Evolutionary conservation across 495 filamentous ascomycete genomes (phyloP), one percentile per base, ranked within the genome.

Genomic region (Aspergillus cristatus): DNA sequence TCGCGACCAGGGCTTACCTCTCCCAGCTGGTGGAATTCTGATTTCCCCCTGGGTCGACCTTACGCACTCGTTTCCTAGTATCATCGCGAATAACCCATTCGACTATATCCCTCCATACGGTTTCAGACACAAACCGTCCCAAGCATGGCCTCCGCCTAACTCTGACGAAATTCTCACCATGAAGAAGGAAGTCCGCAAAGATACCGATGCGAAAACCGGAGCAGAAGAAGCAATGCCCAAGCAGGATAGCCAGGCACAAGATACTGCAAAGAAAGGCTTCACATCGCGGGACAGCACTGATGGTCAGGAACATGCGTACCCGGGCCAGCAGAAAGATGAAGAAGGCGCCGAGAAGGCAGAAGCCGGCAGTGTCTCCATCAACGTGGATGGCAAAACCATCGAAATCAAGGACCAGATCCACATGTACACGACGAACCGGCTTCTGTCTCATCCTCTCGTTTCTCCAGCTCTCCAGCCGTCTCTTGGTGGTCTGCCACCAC

Each of bases 11-110:
- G 82, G 79, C 0, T 57, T 94, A 16, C 79, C 89, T 10, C 47
- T 94, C 28, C 90, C 90, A 0, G 90, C 90, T 7, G 90, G 90
- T 3, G 90, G 82, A 12, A 81, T 97, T 28, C 61, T 97, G 40
- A 83, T 97, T 31, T 89, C 83, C 18, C 90, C 90, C 0, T 97
- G 90, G 90, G 86, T 84, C 2, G 90, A 97, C 55, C 60, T 96
- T 22, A 94, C 85, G 7, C 90, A 96, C 55, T 93, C 86, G 0
- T 96, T 96, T 47, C 90, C 90, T 0, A 94, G 88, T 45, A 76
- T 95, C 26, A 76, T 78, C 11, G 70, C 65, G 12, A 79, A 87
- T 29, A 79, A 74, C 42, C 76, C 76, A 1, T 57, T 77, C 12
- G 90, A 97, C 50, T 97, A 94, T 48, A 87, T 97, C 16, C 90